These are phyloP conservation scores for Candida sakaeoensis DNA, from an alignment of 805 yeast genomes.

Conservation along the genomic window DNA sequence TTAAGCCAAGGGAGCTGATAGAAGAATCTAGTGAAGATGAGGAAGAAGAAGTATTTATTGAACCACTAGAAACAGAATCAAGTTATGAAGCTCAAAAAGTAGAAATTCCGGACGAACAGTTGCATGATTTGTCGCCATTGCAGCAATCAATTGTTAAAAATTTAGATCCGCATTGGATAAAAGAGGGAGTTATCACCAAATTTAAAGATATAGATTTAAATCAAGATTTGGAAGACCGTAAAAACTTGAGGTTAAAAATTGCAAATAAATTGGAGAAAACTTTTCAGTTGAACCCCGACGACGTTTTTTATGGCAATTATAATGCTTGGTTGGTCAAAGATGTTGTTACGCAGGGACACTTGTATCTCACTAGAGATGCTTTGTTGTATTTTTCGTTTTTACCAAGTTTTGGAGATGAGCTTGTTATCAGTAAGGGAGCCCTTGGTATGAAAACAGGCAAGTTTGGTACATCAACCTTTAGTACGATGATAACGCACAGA, in stretches of 20 bases:
- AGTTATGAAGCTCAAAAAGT: neutral
- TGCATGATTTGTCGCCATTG: conserved; percentile 13
- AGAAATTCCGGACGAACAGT: conserved; percentile 3
- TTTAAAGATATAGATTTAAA: conserved; percentile 7
- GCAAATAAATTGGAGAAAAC: conserved; percentile 34
- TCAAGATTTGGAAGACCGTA: conserved; percentile 10
- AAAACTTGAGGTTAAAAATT: conserved; percentile 18
- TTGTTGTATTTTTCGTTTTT: conserved; percentile 75
- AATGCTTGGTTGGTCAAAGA: conserved; percentile 80
- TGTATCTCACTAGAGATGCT: conserved; percentile 63
- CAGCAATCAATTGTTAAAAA: conserved; percentile 30
- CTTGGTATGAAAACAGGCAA: conserved; percentile 36
- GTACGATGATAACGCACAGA: conserved; percentile 40
- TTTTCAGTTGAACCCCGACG: conserved; percentile 49
- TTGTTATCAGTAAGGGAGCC: conserved; percentile 31
- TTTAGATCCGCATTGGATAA: conserved; percentile 18
- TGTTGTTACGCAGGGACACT: conserved; percentile 81
- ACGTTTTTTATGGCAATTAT: conserved; percentile 56
- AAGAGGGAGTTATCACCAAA: conserved; percentile 11
- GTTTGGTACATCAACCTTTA: conserved; percentile 35
- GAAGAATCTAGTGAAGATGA: conserved; percentile 2
- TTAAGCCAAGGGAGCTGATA: neutral
- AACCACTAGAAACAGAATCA: conserved; percentile 2
- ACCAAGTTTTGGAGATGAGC: conserved; percentile 47
- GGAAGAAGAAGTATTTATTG: neutral